Base-by-base conservation (phyloP, 306 rosid genomes). In the Castanea sativa region DNA sequence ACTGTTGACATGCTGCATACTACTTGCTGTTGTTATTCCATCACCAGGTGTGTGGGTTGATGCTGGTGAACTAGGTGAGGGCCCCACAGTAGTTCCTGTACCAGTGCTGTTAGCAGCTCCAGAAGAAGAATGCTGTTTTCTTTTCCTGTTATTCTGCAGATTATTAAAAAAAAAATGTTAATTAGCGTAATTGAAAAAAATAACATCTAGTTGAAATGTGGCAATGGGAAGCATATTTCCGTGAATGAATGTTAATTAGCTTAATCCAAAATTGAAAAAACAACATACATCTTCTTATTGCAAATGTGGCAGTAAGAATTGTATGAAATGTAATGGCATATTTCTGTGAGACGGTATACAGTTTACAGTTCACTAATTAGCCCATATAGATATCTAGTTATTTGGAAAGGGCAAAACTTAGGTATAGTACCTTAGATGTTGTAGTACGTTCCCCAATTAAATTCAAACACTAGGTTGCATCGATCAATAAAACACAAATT, bases 51-150 rank as follows among this genome's bases (percentile, higher is more conserved):
- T 88, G 76, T 94, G 98, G 25, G 98, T 92, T 73, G 98, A 94
- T 80, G 94, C 88, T 70, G 93, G 97, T 69, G 98, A 94, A 83
- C 82, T 91, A 69, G 97, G 90, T 16, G 97, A 89, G 80, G 93
- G 97, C 51, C 92, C 98, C 68, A 85, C 84, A 52, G 98, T 88
- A 83, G 90, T 92, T 87, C 94, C 97, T 55, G 98, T 94, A 80
- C 98, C 97, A 55, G 98, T 94, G 87, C 98, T 94, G 87, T 92
- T 92, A 80, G 92, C 96, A 79, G 94, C 77, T 77, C 98, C 98
- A 80, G 97, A 89, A 73, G 97, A 93, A 55, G 94, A 79, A 79
- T 87, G 93, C 6, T 88, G 94, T 84, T 90, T 94, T 85, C 98
- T 87, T 85, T 94, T 94, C 77, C 97, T 85, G 85, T 59, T 80